Evolutionary conservation across 352 stramenopile species (phyloP).

Genomic region (Plasmopara halstedii): DNA sequence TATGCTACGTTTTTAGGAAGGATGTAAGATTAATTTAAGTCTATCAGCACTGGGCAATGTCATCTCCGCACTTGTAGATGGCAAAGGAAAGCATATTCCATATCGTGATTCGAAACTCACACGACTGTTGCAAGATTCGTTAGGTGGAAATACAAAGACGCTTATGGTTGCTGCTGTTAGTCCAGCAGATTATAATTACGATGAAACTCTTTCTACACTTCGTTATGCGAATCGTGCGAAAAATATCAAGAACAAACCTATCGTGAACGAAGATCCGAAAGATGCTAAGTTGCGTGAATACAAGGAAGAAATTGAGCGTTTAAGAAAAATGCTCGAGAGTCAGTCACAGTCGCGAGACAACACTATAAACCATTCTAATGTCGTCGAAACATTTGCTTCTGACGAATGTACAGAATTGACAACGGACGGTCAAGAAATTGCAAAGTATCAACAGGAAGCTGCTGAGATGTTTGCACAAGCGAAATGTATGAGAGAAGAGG

Average conservation of each 20-base stretch:
- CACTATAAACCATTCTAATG: constrained; percentile 3
- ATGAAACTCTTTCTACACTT: constrained; percentile 94
- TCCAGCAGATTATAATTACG: constrained; percentile 92
- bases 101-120: constrained; percentile 92
- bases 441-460: constrained; percentile 54
- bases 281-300: constrained; percentile 87
- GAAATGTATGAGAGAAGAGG: constrained; percentile 74
- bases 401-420: constrained; percentile 14
- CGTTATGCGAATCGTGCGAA: constrained; percentile 94
- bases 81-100: constrained; percentile 82
- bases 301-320: constrained; percentile 84
- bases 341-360: constrained; percentile 39
- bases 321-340: constrained; percentile 76
- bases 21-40: constrained; percentile 83
- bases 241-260: constrained; percentile 97
- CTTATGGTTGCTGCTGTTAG: constrained; percentile 95
- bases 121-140: constrained; percentile 85
- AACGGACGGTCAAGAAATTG: constrained; percentile 61
- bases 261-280: constrained; percentile 93
- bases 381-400: neutral
- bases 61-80: constrained; percentile 79
- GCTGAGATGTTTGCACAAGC: constrained; percentile 58
- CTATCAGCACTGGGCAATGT: constrained; percentile 77
- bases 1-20: constrained; percentile 34
- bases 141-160: constrained; percentile 94